Base-by-base conservation (phyloP, 2,329 filamentous ascomycete genomes). In the Nannizziopsis arthrosporioides region DNA sequence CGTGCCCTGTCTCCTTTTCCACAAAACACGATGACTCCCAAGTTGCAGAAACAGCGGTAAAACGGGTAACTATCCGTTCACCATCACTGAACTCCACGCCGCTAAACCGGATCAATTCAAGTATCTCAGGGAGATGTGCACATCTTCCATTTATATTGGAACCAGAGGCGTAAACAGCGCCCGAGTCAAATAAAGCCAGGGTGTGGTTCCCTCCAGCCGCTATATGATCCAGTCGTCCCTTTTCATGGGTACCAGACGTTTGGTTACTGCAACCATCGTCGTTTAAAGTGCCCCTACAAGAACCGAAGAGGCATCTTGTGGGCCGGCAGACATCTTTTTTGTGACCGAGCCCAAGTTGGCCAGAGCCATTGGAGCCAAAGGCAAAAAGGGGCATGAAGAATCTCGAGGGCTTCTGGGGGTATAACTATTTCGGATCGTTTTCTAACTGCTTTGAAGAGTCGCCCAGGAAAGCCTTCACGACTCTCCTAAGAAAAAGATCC, bases 141-240 rank as follows among this genome's bases (percentile, higher is more conserved):
- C 72, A 70, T 51, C 74, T 67, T 5, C 68, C 67, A 55, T 73
- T 67, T 6, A 54, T 60, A 60, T 77, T 70, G 50, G 81, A 76
- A 1, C 88, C 88, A 40, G 79, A 75, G 58, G 77, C 80, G 58
- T 78, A 84, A 0, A 89, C 68, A 1, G 67, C 56, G 0, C 82
- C 81, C 19, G 70, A 61, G 3, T 69, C 59, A n/a, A 75, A 77
- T 9, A 88, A 69, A 8, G 94, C 62, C 3, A 95, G 67, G 0
- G 87, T 93, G 63, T 95, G 90, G 59, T 95, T 95, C 1, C 89
- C 89, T 3, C 90, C 90, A 6, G 85, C 73, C 39, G 61, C 67
- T 19, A 82, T 70, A 48, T 42, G 31, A 34, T 39, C 11, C 3
- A 22, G 43, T 2, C 14, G 6, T 27, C 40, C n/a, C 6, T 40